Evolutionary conservation across 1,284 basidiomycete genomes (phyloP).

Genomic region (Tylopilus sp.): DNA sequence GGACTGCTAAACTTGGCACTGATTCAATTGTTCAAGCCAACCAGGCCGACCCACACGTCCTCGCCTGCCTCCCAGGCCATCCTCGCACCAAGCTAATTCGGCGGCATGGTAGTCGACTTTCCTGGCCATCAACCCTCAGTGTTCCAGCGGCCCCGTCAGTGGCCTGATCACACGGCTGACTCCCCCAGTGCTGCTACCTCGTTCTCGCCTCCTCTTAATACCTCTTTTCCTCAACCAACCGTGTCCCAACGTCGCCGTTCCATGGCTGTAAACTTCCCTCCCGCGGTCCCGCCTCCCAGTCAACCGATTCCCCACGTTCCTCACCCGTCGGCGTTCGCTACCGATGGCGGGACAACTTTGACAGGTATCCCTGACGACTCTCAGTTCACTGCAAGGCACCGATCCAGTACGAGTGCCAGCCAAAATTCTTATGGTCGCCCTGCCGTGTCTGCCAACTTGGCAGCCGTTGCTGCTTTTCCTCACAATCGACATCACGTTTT

Average conservation of each 20-base stretch:
- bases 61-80: neutral
- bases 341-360: constrained; percentile 18
- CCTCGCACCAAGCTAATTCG: neutral
- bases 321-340: constrained; percentile 23
- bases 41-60: constrained; percentile 2
- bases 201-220: constrained; percentile 35
- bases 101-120: constrained; percentile 52
- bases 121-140: constrained; percentile 42
- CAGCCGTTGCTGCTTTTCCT: constrained; percentile 57
- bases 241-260: constrained; percentile 57
- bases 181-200: constrained; percentile 29
- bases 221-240: constrained; percentile 34
- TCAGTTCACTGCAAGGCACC: constrained; percentile 22
- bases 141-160: constrained; percentile 43
- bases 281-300: constrained; percentile 67
- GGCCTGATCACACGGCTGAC: constrained; percentile 39
- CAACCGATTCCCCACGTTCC: constrained; percentile 66
- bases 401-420: constrained; percentile 31
- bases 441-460: constrained; percentile 49
- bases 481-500: constrained; percentile 46
- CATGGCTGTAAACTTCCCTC: constrained; percentile 55
- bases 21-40: constrained; percentile 8
- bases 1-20: constrained; percentile 18
- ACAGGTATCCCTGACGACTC: constrained; percentile 17
- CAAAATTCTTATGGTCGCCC: constrained; percentile 44